Evolutionary conservation across 2,329 filamentous ascomycete genomes (phyloP).

Genomic region (Colletotrichum falcatum): DNA sequence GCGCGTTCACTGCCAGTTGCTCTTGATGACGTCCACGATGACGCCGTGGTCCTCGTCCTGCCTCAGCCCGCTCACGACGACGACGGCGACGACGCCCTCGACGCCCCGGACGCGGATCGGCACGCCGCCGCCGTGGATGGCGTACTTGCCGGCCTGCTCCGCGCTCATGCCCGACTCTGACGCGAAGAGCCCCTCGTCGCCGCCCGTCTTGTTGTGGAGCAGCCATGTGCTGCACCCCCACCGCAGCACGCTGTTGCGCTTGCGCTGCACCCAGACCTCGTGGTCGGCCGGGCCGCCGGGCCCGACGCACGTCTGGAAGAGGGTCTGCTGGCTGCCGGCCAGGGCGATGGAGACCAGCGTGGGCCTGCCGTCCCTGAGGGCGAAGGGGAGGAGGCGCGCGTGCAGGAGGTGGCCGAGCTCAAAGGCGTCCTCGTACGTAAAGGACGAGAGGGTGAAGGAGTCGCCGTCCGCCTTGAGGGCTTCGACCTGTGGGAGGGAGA

Average conservation of each 20-base stretch:
- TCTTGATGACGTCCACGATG: conserved; percentile 75
- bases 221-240: conserved; percentile 79
- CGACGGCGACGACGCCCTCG: conserved; percentile 80
- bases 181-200: conserved; percentile 74
- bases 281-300: conserved; percentile 78
- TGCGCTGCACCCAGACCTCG: conserved; percentile 76
- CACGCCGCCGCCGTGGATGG: conserved; percentile 82
- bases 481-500: conserved; percentile 44
- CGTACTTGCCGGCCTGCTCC: conserved; percentile 71
- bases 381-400: conserved; percentile 68
- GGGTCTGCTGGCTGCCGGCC: conserved; percentile 66
- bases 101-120: conserved; percentile 79
- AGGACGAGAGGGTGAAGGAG: conserved; percentile 61
- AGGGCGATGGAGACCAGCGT: conserved; percentile 74
- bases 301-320: conserved; percentile 79
- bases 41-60: conserved; percentile 83
- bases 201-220: conserved; percentile 74
- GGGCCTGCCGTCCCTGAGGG: conserved; percentile 54
- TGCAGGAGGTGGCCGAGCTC: conserved; percentile 73
- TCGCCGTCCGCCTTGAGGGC: conserved; percentile 52
- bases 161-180: conserved; percentile 72
- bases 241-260: conserved; percentile 77
- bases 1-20: conserved; percentile 54
- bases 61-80: conserved; percentile 81
- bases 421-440: conserved; percentile 74